Percentiles rank a stretch among this genome's conserved stretches.
These are phyloP conservation scores for Neurospora sp. DNA, from an alignment of 495 filamentous ascomycete species.

Conservation along the genomic window DNA sequence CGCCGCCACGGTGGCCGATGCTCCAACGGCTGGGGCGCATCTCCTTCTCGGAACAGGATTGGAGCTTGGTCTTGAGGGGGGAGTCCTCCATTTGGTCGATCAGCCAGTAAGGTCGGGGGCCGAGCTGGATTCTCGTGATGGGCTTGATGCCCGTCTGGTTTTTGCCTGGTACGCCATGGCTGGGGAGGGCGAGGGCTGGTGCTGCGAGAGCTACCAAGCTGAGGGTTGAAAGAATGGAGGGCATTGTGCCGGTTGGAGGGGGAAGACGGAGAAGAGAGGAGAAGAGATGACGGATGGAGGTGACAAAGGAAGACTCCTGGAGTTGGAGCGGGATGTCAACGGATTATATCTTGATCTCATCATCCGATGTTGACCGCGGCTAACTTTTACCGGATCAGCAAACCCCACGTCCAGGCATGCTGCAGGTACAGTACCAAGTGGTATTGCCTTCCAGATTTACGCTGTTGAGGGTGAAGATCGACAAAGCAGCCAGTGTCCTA, in stretches of 20 bases:
- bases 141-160: constrained; percentile 11
- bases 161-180: constrained; percentile 6
- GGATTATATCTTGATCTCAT: neutral
- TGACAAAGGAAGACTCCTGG: neutral
- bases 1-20: constrained; percentile 50
- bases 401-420: neutral
- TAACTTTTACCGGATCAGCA: neutral
- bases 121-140: constrained; percentile 37
- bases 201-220: neutral
- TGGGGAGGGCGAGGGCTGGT: constrained; percentile 14
- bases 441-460: neutral
- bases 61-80: constrained; percentile 44
- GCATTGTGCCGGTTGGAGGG: neutral
- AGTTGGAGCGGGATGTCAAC: neutral
- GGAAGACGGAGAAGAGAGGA: neutral
- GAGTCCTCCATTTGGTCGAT: constrained; percentile 49
- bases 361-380: neutral
- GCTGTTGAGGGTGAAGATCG: neutral
- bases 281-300: neutral
- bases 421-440: neutral
- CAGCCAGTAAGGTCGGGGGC: constrained; percentile 48
- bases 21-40: constrained; percentile 34
- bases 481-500: neutral
- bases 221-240: neutral
- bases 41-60: constrained; percentile 39